Base-by-base conservation (phyloP, 148 eudicot species). In the Heliamphora exappendiculata region DNA sequence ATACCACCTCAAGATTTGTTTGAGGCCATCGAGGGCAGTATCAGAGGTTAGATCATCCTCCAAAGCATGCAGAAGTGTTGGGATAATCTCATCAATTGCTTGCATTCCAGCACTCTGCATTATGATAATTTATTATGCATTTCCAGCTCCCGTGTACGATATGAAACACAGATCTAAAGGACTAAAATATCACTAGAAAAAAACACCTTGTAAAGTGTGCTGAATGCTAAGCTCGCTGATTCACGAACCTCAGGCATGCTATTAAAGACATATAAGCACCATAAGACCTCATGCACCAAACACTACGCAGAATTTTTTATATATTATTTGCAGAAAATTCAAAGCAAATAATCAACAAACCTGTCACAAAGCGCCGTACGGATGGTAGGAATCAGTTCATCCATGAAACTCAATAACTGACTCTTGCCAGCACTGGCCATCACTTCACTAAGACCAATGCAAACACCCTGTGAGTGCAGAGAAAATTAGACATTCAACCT, bases 301-400 rank as follows among this genome's bases (percentile, higher is more conserved):
- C 19, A 28, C 13, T 33, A 50, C 14, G 22, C 5, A 55, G 39
- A 57, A 36, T 1, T 37, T n/a, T 9, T 16, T 19, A 10, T 26
- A 29, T 7, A 72, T 41, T 37, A 62, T 24, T 42, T 8, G 44
- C 47, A 75, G 73, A 20, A 76, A 39, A 70, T 59, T 17, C 70
- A 68, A 22, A 68, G 63, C 31, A 82, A 51, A 29, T 42, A n/a
- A 45, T 58, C 34, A 41, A 65, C 81, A 79, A 58, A 95, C 98
- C 97, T 92, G 78, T 95, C 98, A 88, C 98, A 95, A 75, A 95
- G 98, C 34, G 98, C 97, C 73, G 88, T 90, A n/a, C 98, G 92
- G 60, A 95, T 95, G 17, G 98, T 91, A 57, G 98, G 97, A 82
- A 95, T 95, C 76, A 95, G 97, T 70, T 88, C 85, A 78, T 89